Conservation (phyloP, 768 basidiomycete genomes). For the Steccherinum ochraceum region DNA sequence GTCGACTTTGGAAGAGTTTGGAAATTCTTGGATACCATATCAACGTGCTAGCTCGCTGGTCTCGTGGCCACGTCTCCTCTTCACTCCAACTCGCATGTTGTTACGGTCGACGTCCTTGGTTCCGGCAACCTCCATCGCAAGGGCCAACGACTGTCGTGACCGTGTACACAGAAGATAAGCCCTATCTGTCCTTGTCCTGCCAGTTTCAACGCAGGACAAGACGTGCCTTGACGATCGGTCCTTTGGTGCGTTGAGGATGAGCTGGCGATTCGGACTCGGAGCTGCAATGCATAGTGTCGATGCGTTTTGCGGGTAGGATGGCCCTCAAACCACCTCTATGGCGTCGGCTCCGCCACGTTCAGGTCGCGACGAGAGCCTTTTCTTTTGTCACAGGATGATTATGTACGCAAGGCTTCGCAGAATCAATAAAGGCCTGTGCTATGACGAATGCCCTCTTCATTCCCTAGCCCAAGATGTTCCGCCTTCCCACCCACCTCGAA, state of each 20-base stretch:
- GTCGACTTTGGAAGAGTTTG: not conserved
- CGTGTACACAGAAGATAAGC: too few species aligned
- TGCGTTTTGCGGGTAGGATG: not conserved
- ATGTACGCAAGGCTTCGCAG: slow-evolving; percentile 6
- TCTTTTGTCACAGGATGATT: too few species aligned
- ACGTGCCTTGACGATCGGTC: not conserved
- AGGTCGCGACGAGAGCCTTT: too few species aligned
- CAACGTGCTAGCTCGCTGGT: not conserved
- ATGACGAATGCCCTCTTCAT: slow-evolving; percentile 9
- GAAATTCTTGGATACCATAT: not conserved
- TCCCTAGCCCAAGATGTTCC: slow-evolving; percentile 29
- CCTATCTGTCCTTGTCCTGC: not conserved
- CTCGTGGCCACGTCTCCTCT: not conserved
- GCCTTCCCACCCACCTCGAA: slow-evolving; percentile 56
- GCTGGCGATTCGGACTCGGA: not conserved
- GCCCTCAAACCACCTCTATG: not conserved
- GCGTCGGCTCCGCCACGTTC: not conserved
- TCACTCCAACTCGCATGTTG: not conserved
- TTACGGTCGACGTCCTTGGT: not conserved
- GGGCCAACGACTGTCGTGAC: not conserved
- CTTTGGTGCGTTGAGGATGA: not conserved
- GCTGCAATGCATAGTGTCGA: not conserved
- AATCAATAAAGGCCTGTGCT: slow-evolving; percentile 13
- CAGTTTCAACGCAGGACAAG: not conserved
- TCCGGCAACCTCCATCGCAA: not conserved